Base-by-base conservation (phyloP, 495 filamentous ascomycete genomes). In the Aspergillus olivimuriae region DNA sequence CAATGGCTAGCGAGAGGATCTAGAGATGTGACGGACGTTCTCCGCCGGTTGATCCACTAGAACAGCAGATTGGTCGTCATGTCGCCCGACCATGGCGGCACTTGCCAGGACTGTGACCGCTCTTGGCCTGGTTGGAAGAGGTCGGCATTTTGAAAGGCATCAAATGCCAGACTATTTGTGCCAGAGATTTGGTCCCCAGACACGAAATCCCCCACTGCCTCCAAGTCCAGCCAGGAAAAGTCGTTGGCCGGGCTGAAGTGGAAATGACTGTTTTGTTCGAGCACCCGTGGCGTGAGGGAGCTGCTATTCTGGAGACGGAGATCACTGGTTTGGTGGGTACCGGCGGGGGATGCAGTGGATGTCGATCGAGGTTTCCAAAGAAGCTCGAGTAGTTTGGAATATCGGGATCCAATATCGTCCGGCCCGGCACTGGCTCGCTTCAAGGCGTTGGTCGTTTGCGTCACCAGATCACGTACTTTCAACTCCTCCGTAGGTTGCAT, bases 151-250 rank as follows among this genome's bases (percentile, higher is more conserved):
- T 64, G 60, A 51, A 68, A 64, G 0, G 61, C 43, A 45, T 69
- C 66, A n/a, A 66, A 48, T 5, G 62, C 63, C 35, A 70, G 42
- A 16, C 66, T 41, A 12, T 63, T 64, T 15, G 58, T 40, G 18
- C 62, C 62, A 0, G 65, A 51, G 11, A 68, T 64, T 28, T 60
- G 65, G 35, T 72, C 69, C 3, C 69, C 69, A 4, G 69, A 71
- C 23, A 73, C 75, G 53, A 73, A 79, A 33, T 79, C 73, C 0
- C 75, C 74, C 14, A 79, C 75, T 12, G 74, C 75, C 48, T 73
- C 67, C 20, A 79, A 57, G 56, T 79, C 73, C 4, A 76, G 63
- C 75, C 75, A 79, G 1, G 73, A 75, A 54, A 79, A 79, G 37
- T 79, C 75, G 30, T 76, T 72, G 2, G 69, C 69, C 6, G 68